A percentile compares a stretch with the other conserved stretches of the same genome.
These are phyloP conservation scores for Populus tremula DNA, from an alignment of 345 rosid species.

Conservation along the genomic window DNA sequence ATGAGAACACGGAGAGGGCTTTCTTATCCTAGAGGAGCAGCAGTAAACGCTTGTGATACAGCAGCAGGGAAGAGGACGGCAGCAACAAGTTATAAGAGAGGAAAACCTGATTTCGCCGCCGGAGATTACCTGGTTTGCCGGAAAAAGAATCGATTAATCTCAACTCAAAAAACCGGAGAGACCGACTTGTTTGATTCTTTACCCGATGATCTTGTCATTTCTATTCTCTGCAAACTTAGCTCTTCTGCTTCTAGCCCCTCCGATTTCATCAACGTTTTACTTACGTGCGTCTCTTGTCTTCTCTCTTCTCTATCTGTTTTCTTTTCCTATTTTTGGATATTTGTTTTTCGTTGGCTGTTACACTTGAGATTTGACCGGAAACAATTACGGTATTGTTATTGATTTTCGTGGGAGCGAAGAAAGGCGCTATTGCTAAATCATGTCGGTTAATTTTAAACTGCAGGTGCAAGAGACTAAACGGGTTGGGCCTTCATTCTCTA, in stretches of 20 bases:
- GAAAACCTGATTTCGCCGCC: not conserved
- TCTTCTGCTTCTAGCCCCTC: conserved; percentile 59
- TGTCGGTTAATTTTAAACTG: conserved; percentile 3
- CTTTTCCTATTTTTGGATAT: not conserved
- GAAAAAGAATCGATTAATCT: conserved; percentile 36
- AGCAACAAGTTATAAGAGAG: conserved; percentile 10
- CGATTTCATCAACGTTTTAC: conserved; percentile 64
- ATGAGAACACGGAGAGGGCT: conserved; percentile 59
- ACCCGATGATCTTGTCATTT: conserved; percentile 78
- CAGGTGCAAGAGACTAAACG: conserved; percentile 86
- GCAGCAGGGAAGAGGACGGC: conserved; percentile 9
- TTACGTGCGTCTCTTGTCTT: conserved; percentile 51
- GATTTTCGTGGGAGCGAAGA: too few relatives aligned
- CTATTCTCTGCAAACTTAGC: conserved; percentile 59
- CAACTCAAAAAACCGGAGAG: conserved; percentile 20
- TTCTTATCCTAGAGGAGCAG: conserved; percentile 40
- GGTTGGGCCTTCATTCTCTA: conserved; percentile 48
- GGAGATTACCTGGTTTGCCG: conserved; percentile 29
- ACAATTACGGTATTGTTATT: not conserved
- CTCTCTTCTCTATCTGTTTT: not conserved
- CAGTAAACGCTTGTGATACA: not conserved
- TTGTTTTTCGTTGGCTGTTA: not conserved
- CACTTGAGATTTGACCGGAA: conserved; percentile 1
- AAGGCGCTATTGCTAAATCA: not conserved
- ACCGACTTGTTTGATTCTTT: conserved; percentile 57